Evolutionary conservation across 192 early-diverging fungal species (phyloP).

Genomic region (Oehlia diaphana): DNA sequence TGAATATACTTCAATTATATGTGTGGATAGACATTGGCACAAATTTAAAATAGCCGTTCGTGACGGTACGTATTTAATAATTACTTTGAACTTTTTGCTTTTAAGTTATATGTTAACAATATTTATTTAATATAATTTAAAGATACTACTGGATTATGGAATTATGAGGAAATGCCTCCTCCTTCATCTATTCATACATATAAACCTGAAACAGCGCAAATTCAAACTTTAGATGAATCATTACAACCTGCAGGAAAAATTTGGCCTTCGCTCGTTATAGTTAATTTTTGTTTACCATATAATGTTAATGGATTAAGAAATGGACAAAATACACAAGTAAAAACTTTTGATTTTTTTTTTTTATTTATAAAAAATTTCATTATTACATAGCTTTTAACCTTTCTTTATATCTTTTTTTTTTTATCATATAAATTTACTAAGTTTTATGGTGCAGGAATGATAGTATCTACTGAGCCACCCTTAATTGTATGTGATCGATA

Average conservation of each 20-base stretch:
- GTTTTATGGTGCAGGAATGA: constrained; percentile 72
- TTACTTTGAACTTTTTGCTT: too few relatives aligned
- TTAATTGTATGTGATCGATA: constrained; percentile 81
- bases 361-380: not conserved
- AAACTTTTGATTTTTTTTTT: not conserved
- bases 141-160: constrained; percentile 74
- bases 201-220: constrained; percentile 67
- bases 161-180: constrained; percentile 67
- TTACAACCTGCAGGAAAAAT: constrained; percentile 69
- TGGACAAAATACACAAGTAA: constrained; percentile 44
- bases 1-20: constrained; percentile 77
- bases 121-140: too few relatives aligned
- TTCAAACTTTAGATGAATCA: constrained; percentile 66
- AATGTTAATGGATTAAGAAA: constrained; percentile 70
- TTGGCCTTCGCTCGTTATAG: constrained; percentile 80
- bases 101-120: too few relatives aligned
- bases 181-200: constrained; percentile 49
- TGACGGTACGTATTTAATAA: constrained; percentile 50
- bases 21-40: constrained; percentile 86
- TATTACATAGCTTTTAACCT: not conserved
- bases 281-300: constrained; percentile 81
- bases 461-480: constrained; percentile 76
- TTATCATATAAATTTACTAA: not conserved
- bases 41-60: constrained; percentile 74
- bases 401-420: too few relatives aligned